Evolutionary conservation across 1,284 basidiomycete species (phyloP).

Genomic region (Leccinum fuscescens): DNA sequence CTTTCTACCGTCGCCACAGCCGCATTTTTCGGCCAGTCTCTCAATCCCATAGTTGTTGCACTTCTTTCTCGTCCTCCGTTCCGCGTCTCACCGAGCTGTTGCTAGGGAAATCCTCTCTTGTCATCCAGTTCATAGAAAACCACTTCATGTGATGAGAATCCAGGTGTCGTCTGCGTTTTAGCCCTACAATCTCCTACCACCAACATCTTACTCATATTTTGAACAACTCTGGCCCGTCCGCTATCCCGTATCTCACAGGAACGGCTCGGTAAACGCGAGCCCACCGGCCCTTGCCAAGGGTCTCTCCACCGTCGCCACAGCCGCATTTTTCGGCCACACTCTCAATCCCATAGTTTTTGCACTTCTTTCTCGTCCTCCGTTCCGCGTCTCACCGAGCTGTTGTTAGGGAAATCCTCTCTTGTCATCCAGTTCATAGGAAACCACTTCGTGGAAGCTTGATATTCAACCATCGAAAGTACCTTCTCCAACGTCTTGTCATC

Average conservation of each 20-base stretch:
- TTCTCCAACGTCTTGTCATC: constrained; percentile 61
- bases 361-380: constrained; percentile 8
- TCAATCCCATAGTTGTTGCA: constrained; percentile 6
- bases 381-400: constrained; percentile 16
- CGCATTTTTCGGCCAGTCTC: constrained; percentile 17
- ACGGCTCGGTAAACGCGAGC: constrained; percentile 26
- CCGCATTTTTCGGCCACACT: constrained; percentile 18
- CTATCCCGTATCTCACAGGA: constrained; percentile 12
- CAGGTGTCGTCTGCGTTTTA: background rate
- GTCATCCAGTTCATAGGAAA: constrained; percentile 73
- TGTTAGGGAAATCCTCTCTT: constrained; percentile 75
- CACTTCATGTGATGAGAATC: constrained; percentile 34
- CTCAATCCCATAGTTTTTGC: constrained; percentile 5
- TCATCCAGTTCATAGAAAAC: constrained; percentile 71
- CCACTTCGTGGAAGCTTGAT: constrained; percentile 78
- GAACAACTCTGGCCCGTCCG: constrained; percentile 15
- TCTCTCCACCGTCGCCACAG: background rate
- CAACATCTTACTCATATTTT: background rate
- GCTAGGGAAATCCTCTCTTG: constrained; percentile 78
- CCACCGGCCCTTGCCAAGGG: background rate
- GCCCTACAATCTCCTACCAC: constrained; percentile 1
- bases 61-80: constrained; percentile 8
- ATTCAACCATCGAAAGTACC: constrained; percentile 92
- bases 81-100: constrained; percentile 16
- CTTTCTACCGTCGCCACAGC: background rate